Percentiles rank a stretch among this genome's conserved stretches.
These are phyloP conservation scores for Beauveria sp. DNA, from an alignment of 2,329 filamentous ascomycete genomes.

Conservation along the genomic window DNA sequence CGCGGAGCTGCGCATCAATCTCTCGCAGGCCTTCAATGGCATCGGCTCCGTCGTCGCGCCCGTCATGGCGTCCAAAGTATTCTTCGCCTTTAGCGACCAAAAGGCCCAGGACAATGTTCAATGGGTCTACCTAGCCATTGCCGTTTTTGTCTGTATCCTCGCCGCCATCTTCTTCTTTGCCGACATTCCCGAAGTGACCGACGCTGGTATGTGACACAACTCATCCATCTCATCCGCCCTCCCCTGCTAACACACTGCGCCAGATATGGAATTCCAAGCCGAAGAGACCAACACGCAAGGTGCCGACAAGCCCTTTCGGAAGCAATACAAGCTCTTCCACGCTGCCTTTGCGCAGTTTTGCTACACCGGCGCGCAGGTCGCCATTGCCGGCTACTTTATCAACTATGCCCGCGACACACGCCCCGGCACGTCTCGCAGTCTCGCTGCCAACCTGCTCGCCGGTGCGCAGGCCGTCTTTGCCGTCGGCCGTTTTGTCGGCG, in stretches of 20 bases:
- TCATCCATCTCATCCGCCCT: neutral
- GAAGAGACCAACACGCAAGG: constrained; percentile 44
- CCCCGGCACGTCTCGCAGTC: constrained; percentile 38
- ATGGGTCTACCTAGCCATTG: constrained; percentile 70
- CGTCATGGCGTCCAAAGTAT: constrained; percentile 63
- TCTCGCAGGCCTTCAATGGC: constrained; percentile 71
- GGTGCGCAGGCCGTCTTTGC: constrained; percentile 69
- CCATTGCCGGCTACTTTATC: constrained; percentile 62
- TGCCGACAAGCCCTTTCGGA: constrained; percentile 54
- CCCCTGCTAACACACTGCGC: constrained; percentile 14
- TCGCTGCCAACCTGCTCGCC: constrained; percentile 61
- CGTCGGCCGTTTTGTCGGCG: constrained; percentile 62
- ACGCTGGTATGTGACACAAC: constrained; percentile 25
- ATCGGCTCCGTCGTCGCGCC: constrained; percentile 67
- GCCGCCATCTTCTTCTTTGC: constrained; percentile 60
- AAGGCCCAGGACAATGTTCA: constrained; percentile 59
- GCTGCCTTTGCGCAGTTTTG: constrained; percentile 71
- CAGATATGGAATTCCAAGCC: constrained; percentile 58
- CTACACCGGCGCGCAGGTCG: constrained; percentile 67
- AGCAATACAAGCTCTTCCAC: constrained; percentile 70
- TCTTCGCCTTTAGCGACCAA: constrained; percentile 57
- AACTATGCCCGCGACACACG: constrained; percentile 62
- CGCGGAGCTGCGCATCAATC: constrained; percentile 66
- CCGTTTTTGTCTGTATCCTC: constrained; percentile 60
- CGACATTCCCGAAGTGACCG: constrained; percentile 63